These are phyloP conservation scores for Pythium brassicae DNA, from an alignment of 352 stramenopile species.

Conservation along the genomic window DNA sequence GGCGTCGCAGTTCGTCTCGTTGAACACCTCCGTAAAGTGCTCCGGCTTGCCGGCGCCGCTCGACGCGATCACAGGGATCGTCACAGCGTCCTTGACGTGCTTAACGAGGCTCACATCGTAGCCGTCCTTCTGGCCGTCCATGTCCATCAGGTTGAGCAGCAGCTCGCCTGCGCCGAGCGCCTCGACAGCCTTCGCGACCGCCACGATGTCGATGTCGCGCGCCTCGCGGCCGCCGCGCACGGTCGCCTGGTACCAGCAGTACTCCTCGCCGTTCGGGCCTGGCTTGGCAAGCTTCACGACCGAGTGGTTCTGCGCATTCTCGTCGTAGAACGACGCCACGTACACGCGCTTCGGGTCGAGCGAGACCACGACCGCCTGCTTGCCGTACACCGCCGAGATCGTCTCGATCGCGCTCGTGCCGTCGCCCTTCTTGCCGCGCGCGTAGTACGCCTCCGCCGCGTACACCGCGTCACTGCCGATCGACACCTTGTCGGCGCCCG, in stretches of 20 bases:
- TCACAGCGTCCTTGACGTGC: constrained; percentile 84
- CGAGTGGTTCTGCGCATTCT: constrained; percentile 46
- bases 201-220: constrained; percentile 82
- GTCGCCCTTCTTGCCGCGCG: constrained; percentile 61
- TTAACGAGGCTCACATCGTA: constrained; percentile 68
- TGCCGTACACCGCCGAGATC: constrained; percentile 96
- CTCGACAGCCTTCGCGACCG: constrained; percentile 86
- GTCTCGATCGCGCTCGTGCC: constrained; percentile 92
- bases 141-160: constrained; percentile 99
- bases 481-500: constrained; percentile 98
- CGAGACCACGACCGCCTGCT: constrained; percentile 97
- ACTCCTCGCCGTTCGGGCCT: constrained; percentile 91
- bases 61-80: constrained; percentile 97
- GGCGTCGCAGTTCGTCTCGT: constrained; percentile 88
- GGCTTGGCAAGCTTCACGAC: constrained; percentile 72
- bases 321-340: constrained; percentile 70
- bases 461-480: constrained; percentile 97
- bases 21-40: constrained; percentile 97
- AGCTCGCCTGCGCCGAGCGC: constrained; percentile 96
- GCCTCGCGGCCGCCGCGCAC: constrained; percentile 94
- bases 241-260: constrained; percentile 98
- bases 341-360: constrained; percentile 94
- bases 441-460: constrained; percentile 89
- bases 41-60: constrained; percentile 91
- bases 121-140: constrained; percentile 95